Percentiles rank a stretch among this genome's conserved stretches.
These are phyloP conservation scores for Spencermartinsiella ligniputridi DNA, from an alignment of 1,139 yeast species.

Conservation along the genomic window DNA sequence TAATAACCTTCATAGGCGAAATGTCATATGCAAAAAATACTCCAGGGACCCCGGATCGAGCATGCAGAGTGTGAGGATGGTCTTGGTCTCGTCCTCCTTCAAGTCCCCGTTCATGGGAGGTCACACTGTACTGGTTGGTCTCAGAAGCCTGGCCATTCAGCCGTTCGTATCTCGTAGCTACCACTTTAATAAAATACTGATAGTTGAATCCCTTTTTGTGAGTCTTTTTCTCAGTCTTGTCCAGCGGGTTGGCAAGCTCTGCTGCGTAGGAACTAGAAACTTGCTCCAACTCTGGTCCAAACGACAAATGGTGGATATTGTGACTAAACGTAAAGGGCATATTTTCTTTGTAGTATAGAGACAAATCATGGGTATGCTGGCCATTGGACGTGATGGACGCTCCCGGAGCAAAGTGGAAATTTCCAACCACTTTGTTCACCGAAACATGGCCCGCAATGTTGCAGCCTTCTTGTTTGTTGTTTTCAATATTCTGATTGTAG, in stretches of 20 bases:
- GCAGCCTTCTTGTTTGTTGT: conserved; percentile 77
- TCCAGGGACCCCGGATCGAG: conserved; percentile 88
- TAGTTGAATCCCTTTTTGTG: conserved; percentile 59
- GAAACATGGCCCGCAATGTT: conserved; percentile 73
- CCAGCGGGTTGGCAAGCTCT: conserved; percentile 56
- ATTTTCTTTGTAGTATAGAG: conserved; percentile 55
- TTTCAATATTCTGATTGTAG: conserved; percentile 57
- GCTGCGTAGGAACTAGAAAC: conserved; percentile 8
- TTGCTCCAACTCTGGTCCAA: conserved; percentile 58
- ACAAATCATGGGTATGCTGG: conserved; percentile 76
- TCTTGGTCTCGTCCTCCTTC: conserved; percentile 85
- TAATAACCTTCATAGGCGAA: conserved; percentile 87
- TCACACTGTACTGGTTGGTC: conserved; percentile 90
- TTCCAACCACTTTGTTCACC: conserved; percentile 84
- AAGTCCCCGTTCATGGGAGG: conserved; percentile 81
- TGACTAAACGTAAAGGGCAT: conserved; percentile 64
- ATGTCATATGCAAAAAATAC: conserved; percentile 84
- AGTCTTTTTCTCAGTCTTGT: conserved; percentile 44
- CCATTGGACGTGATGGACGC: conserved; percentile 51
- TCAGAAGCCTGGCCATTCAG: conserved; percentile 53
- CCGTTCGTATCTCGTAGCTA: conserved; percentile 79
- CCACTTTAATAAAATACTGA: conserved; percentile 82
- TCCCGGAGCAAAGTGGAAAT: conserved; percentile 95
- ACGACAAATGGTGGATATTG: conserved; percentile 70
- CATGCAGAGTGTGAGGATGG: conserved; percentile 82